Percentiles rank a stretch among this genome's conserved stretches.
These are phyloP conservation scores for Cyamopsis tetragonoloba DNA, from an alignment of 306 rosid species.

Conservation along the genomic window DNA sequence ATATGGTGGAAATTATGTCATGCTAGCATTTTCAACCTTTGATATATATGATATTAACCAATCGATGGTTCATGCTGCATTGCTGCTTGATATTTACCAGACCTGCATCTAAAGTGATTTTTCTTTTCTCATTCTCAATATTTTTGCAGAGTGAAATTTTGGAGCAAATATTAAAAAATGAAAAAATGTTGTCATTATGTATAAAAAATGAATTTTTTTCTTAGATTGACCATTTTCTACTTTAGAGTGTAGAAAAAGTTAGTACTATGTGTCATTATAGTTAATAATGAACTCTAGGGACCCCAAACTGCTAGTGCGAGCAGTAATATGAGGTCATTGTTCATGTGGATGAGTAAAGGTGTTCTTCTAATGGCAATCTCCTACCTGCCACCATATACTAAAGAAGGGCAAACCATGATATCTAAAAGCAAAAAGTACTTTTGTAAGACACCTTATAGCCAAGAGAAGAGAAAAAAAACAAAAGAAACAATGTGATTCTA, in stretches of 20 bases:
- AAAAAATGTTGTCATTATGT: no score
- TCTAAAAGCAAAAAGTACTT: not conserved
- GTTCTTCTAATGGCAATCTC: conserved; percentile 19
- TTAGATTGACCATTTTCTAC: no score
- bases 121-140: no score
- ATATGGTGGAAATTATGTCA: conserved; percentile 1
- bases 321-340: conserved; percentile 12
- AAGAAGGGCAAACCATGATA: not conserved
- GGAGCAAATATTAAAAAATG: no score
- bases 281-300: conserved; percentile 22
- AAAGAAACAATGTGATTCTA: conserved; percentile 13
- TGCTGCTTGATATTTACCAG: no score
- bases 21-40: not conserved
- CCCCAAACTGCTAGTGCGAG: conserved; percentile 23
- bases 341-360: conserved; percentile 22
- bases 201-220: no score
- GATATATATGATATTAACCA: not conserved
- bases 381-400: conserved; percentile 29
- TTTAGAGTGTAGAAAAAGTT: conserved; percentile 6
- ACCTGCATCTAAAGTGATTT: no score
- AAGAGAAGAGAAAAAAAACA: not conserved
- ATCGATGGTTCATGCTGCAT: not conserved
- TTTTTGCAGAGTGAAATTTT: no score
- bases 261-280: conserved; percentile 23
- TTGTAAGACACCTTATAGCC: conserved; percentile 13